Evolutionary conservation across 2,329 filamentous ascomycete species (phyloP), one percentile per base, ranked within the genome.

Genomic region (Fusarium paranaense): DNA sequence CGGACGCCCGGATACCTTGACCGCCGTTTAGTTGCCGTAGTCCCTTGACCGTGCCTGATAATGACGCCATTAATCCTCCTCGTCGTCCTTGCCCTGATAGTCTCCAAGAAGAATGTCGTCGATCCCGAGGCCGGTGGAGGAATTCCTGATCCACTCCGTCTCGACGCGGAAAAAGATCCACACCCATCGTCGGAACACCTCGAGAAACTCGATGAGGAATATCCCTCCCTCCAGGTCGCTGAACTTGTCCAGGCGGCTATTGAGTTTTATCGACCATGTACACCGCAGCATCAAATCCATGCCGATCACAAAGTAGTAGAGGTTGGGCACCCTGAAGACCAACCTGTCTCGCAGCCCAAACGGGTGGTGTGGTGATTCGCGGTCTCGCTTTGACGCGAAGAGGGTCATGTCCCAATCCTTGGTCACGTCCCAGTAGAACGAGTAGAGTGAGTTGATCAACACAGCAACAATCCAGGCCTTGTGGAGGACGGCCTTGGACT

Each of bases 161-260:
- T 99, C 97, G 45, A 97, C 92, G 11, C 97, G 90, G 84, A 98
- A 94, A 83, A 98, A 98, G 66, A 98, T 95, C 97, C 97, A 99
- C 70, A 98, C 89, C 95, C 96, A 98, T 66, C 97, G 89, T 57
- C 97, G 89, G 54, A 94, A 87, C 20, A 98, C 93, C 85, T 99
- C 97, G 13, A 98, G 86, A 52, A 94, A 88, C 85, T 98, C 93
- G 78, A 98, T 90, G 30, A 96, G 78, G 80, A 98, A 99, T 52
- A 98, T 94, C 9, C 94, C 94, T 64, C 92, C 92, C 85, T 98
- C 97, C 61, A 95, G 90, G 81, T 98, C 95, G 76, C 93, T 92
- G 66, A 97, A 91, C 81, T 94, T 94, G 80, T 95, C 93, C 66
- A 98, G 85, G 81, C 94, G 93, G 33, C 94, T 91, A 74, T 92